Evolutionary conservation across 306 rosid species (phyloP), one percentile per base, ranked within the genome.

Genomic region (Sechiopsis laciniata): DNA sequence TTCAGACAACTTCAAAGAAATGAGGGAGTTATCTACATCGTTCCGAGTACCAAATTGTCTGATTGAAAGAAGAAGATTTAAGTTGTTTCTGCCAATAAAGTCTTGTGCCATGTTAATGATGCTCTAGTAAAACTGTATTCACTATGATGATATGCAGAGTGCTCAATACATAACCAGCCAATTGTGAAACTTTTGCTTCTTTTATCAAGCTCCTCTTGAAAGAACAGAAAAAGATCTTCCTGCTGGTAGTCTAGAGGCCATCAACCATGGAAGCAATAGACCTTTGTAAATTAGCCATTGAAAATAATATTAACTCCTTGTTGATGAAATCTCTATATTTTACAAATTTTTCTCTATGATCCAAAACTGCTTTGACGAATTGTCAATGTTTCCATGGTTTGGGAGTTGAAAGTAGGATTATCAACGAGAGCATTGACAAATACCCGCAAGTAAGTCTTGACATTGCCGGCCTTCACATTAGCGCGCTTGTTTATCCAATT

Each of bases 21-120:
- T 14, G 22, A 8, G 54, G 29, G n/a, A n/a, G 12, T 66, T 58
- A 64, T 56, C 55, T 62, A 90, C 97, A 88, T 84, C 51, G 80
- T 87, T 88, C 29, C 97, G 91, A 13, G 96, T 92, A 54, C 97
- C 96, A 73, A 92, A 92, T 80, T 90, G 97, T 78, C 97, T 96
- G 35, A 85, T 92, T 37, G 97, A 96, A 50, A 77, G 81, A 45
- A 92, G 91, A 75, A 92, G 92, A 67, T 92, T 92, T 54, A 87
- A 76, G 77, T 92, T 92, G 83, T 92, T 90, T 73, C 96, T 88
- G 55, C 97, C 96, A 26, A 92, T 92, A 80, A 78, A 92, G 69
- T 92, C 91, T 75, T 92, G 97, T 22, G 97, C 96, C 97, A 92
- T 90, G 46, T 88, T 87, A 57, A 92, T 85, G 26, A 92, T 90